Evolutionary conservation across 1,284 basidiomycete species (phyloP), one percentile per base, ranked within the genome.

Genomic region (Pisolithus thermaeus): DNA sequence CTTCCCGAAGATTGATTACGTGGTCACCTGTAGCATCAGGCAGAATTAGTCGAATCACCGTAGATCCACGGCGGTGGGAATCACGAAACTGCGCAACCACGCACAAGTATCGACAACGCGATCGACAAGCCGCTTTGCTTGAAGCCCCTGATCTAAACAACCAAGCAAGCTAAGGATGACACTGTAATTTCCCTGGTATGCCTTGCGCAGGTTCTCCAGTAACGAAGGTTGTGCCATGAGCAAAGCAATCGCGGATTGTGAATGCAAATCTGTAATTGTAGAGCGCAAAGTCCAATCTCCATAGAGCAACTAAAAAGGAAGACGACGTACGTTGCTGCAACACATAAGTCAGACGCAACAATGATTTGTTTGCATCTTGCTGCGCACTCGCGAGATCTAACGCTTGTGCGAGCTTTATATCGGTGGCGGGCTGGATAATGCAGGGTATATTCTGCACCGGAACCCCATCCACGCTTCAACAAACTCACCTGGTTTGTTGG

Each of bases 81-180:
- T 39, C 23, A 35, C 28, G 18, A 42, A 28, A 27, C 36, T 11
- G 30, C 25, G 14, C 14, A 37, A 46, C 40, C 39, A 73, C 88
- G 57, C 60, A 92, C 94, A 92, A 50, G 83, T 78, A 64, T 98
- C 93, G 52, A 97, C 87, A 52, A 97, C 80, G 12, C 81, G 77
- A 70, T 98, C 95, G 0, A 93, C 93, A 2, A 97, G 73, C 48
- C 77, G 82, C 74, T 98, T 98, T 12, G 86, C 80, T 59, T 82
- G 77, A 23, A 84, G 69, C 0, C 94, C 95, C 51, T 88, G 78
- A 59, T 97, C 94, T 39, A 97, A 71, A 58, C 87, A 92, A 9
- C 94, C 93, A 2, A 97, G 75, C 25, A 98, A 77, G 62, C 91
- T 92, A 25, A 97, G 78, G 25, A 98, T 85, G 42, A 95, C 75